These are phyloP conservation scores for Alnus rubra DNA, from an alignment of 306 rosid genomes.

Conservation along the genomic window DNA sequence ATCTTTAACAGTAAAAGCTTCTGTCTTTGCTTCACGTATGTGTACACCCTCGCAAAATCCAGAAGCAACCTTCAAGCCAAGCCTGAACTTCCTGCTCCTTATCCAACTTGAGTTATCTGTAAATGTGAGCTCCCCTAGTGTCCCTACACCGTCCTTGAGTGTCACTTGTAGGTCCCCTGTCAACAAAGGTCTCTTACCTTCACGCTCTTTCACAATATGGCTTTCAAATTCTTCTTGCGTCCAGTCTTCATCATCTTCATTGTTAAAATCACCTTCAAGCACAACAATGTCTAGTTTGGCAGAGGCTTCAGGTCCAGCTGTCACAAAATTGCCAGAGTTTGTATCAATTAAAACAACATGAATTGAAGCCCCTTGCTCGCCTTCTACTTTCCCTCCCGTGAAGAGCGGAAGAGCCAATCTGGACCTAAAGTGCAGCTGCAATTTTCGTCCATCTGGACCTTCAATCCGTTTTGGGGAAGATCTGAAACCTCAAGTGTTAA, in stretches of 20 bases:
- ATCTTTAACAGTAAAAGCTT: constrained; percentile 98
- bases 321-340: constrained; percentile 50
- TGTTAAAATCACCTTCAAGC: constrained; percentile 98
- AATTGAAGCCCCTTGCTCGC: constrained; percentile 98
- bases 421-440: constrained; percentile 81
- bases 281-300: constrained; percentile 87
- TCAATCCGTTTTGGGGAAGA: constrained; percentile 94
- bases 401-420: constrained; percentile 92
- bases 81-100: constrained; percentile 97
- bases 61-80: constrained; percentile 79
- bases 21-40: constrained; percentile 96
- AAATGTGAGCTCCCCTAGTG: constrained; percentile 85
- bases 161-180: constrained; percentile 89
- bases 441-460: constrained; percentile 87
- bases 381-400: constrained; percentile 99
- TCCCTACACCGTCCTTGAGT: constrained; percentile 97
- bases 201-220: constrained; percentile 96
- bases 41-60: constrained; percentile 79
- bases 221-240: constrained; percentile 86
- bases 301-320: constrained; percentile 78
- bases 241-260: constrained; percentile 95
- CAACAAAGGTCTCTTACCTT: constrained; percentile 95
- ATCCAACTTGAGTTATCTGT: constrained; percentile 99
- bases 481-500: constrained; percentile 54
- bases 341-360: constrained; percentile 84